Evolutionary conservation across 148 eudicot species (phyloP).

Genomic region (Vaccinium corymbosum): DNA sequence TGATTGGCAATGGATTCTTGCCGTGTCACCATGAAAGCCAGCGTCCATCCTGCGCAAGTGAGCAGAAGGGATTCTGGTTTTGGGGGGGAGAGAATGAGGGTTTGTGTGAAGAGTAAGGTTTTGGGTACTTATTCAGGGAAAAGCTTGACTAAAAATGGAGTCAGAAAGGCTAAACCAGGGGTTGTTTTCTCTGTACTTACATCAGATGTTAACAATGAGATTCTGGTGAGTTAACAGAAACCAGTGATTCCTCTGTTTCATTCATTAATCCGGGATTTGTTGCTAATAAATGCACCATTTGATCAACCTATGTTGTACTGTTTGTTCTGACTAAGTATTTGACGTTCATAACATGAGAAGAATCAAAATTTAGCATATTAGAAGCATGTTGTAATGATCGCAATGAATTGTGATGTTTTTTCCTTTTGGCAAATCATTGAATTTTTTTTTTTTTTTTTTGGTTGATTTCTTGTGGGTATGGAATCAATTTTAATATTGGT

Average conservation of each 20-base stretch:
- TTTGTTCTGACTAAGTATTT: neutral
- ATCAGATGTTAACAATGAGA: constrained; percentile 38
- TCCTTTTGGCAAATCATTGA: neutral
- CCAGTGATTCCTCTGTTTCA: neutral
- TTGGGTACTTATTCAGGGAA: constrained; percentile 24
- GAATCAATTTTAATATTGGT: neutral
- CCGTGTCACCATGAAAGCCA: constrained; percentile 13
- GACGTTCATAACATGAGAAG: too few relatives aligned
- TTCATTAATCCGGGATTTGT: neutral
- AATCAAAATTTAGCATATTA: neutral
- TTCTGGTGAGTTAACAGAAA: constrained; percentile 30
- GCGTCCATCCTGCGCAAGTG: neutral
- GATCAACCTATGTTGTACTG: neutral
- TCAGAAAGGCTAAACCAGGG: constrained; percentile 26
- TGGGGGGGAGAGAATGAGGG: constrained; percentile 34
- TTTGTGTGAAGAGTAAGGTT: constrained; percentile 23
- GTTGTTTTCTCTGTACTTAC: constrained; percentile 40
- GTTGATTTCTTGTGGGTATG: neutral
- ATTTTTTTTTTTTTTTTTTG: neutral
- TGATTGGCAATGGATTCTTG: constrained; percentile 21
- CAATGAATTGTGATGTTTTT: neutral
- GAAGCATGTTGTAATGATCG: neutral
- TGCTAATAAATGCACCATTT: neutral
- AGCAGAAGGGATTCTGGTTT: constrained; percentile 19
- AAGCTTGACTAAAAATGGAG: constrained; percentile 18